phyloP scores from a whole-genome alignment of 805 yeast species.

The Trichomonascus vanleenenianus region DNA sequence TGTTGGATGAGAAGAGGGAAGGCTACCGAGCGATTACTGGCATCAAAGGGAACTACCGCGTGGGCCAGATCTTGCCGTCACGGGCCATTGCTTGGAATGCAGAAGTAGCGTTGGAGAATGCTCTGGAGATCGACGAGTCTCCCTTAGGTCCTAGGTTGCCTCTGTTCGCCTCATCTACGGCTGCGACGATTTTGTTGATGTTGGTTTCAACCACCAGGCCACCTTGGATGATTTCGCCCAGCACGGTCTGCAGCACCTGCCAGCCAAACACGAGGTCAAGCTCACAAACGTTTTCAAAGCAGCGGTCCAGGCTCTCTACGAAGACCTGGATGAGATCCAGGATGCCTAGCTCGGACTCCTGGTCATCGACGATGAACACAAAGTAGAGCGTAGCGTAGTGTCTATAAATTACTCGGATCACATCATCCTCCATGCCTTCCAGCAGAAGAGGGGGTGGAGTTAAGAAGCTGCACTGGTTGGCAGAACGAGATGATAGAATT shows the following conservation, averaged over 20 bases:
- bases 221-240: constrained; percentile 85
- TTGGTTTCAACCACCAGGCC: constrained; percentile 97
- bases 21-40: too few species aligned
- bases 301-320: constrained; percentile 88
- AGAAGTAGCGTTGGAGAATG: constrained; percentile 20
- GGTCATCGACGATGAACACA: constrained; percentile 92
- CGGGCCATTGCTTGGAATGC: constrained; percentile 21
- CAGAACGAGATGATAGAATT: constrained; percentile 60
- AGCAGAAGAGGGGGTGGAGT: constrained; percentile 77
- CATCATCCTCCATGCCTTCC: constrained; percentile 49
- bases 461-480: constrained; percentile 77
- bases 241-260: constrained; percentile 89
- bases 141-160: constrained; percentile 12
- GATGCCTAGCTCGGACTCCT: constrained; percentile 90
- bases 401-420: constrained; percentile 82
- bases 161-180: constrained; percentile 33
- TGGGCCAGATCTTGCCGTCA: constrained; percentile 19
- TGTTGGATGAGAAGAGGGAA: too few species aligned
- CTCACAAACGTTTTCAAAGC: constrained; percentile 92
- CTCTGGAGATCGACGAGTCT: constrained; percentile 18
- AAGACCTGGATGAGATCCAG: constrained; percentile 91
- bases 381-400: constrained; percentile 95
- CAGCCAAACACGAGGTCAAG: constrained; percentile 96
- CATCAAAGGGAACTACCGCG: neutral
- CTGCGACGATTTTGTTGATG: constrained; percentile 66